Evolutionary conservation across 2,329 filamentous ascomycete genomes (phyloP), one percentile per base, ranked within the genome.

Genomic region (Claviceps sp.): DNA sequence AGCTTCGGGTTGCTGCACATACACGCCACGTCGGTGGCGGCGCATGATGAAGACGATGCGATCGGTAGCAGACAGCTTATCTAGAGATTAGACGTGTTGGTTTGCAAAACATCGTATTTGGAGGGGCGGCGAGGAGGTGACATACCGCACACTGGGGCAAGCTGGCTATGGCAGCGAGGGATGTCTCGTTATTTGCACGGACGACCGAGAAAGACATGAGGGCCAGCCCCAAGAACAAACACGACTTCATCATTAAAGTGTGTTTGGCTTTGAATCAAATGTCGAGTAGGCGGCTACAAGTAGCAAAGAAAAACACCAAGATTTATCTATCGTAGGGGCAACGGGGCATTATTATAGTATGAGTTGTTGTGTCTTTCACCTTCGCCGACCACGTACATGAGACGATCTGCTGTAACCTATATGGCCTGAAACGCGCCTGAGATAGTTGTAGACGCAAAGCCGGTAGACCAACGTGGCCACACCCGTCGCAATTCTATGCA

Each of bases 1-100:
- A 70, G 51, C 4, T 50, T 42, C 16, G 54, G 45, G 41, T 65
- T 59, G 20, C 58, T 60, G 54, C 67, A 70, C 37, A 64, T 59
- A 48, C 67, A 70, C 0, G 59, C 59, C 40, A 56, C 49, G 48
- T 70, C 57, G 3, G 58, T 56, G 9, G 54, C 22, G 2, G 56
- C 47, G 48, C 65, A 70, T 2, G 55, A 40, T 5, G 65, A 66
- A 11, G 55, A 53, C 14, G 54, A 30, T 30, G 66, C 42, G 3
- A 57, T 58, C 14, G 52, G 52, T 4, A 47, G 37, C 7, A 67
- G 56, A 26, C 67, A 68, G 2, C 22, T 14, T 1, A 13, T 30
- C 52, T 54, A n/a, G 13, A 18, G 8, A 18, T 18, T 16, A 46
- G 40, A 42, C 40, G 40, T 42, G 40, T 42, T 42, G 40, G 26